Evolutionary conservation across 2,329 filamentous ascomycete species (phyloP).

Genomic region (Fusarium buxicola): DNA sequence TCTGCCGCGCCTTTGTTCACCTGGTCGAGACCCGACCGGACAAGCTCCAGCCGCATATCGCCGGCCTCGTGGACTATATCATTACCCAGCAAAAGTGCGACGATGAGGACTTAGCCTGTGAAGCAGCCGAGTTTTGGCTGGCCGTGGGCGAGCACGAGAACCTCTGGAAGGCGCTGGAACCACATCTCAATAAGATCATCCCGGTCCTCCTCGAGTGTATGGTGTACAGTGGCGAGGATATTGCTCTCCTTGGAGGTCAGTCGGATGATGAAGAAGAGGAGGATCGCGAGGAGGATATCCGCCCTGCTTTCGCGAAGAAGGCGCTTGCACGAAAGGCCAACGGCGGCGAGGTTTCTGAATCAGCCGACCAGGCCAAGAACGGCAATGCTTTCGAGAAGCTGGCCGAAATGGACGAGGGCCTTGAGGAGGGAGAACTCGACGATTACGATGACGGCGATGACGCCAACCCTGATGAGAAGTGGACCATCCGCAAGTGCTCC

Average conservation of each 20-base stretch:
- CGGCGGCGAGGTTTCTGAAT: conserved; percentile 60
- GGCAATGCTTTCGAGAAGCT: conserved; percentile 67
- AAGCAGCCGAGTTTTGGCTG: conserved; percentile 98
- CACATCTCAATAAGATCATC: conserved; percentile 85
- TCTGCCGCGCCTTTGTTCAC: conserved; percentile 92
- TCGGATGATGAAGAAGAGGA: conserved; percentile 92
- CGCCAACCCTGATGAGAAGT: conserved; percentile 86
- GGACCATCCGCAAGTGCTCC: conserved; percentile 97
- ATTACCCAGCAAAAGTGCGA: conserved; percentile 88
- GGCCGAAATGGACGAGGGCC: conserved; percentile 74
- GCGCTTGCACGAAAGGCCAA: conserved; percentile 68
- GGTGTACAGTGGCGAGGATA: conserved; percentile 96
- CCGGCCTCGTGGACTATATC: conserved; percentile 92
- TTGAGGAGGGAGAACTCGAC: conserved; percentile 90
- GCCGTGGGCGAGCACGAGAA: conserved; percentile 89
- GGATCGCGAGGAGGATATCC: conserved; percentile 90
- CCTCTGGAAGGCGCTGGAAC: conserved; percentile 79
- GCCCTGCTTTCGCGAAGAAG: conserved; percentile 87
- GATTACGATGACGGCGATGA: conserved; percentile 81
- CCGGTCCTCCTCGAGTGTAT: conserved; percentile 93
- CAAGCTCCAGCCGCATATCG: conserved; percentile 89
- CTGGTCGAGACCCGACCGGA: conserved; percentile 91
- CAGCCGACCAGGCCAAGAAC: conserved; percentile 63
- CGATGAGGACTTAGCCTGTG: conserved; percentile 89
- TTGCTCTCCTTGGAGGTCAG: conserved; percentile 83